Evolutionary conservation across 257 asterid genomes (phyloP), one percentile per base, ranked within the genome.

Genomic region (Fraxinus americana): DNA sequence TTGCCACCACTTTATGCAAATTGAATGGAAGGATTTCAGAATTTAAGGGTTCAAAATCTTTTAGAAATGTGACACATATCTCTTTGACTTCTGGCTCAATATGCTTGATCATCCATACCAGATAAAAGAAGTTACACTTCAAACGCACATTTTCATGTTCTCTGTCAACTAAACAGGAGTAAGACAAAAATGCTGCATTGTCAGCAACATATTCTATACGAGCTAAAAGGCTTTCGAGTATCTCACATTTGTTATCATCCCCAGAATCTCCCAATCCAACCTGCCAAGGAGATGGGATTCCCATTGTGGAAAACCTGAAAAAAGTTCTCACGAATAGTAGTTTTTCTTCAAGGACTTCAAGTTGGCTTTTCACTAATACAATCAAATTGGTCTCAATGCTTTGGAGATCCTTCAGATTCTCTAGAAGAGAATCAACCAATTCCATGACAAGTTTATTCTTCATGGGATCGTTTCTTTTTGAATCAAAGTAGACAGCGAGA

Each of bases 341-440:
- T 73, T 65, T 75, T n/a, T 2, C 63, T 65, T 75, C 72, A 36
- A 75, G 79, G 66, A 72, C 71, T 25, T 21, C 39, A 32, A 75
- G 41, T 8, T 65, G 35, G 14, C 39, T 70, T 29, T 41, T 75
- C 41, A 75, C 5, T 27, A 39, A 41, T 25, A 9, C 10, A 65
- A 21, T 39, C 63, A 41, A 75, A 27, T 35, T 38, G n/a, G 7
- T 11, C 41, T 65, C 30, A 14, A 29, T 43, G 36, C 16, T 38
- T 12, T 9, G 50, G 30, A 77, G 80, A 69, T 70, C 68, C 59
- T 23, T 36, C n/a, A 77, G 27, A 70, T 52, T 69, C 29, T 77
- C 54, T 4, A 77, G 54, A 6, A 77, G 27, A 34, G 19, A 3
- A 52, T 77, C 75, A 16, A 77, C 9, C 14, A 19, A 70, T 25